phyloP scores from a whole-genome alignment of 2,329 filamentous ascomycete species.

The Microdochium bolleyi region DNA sequence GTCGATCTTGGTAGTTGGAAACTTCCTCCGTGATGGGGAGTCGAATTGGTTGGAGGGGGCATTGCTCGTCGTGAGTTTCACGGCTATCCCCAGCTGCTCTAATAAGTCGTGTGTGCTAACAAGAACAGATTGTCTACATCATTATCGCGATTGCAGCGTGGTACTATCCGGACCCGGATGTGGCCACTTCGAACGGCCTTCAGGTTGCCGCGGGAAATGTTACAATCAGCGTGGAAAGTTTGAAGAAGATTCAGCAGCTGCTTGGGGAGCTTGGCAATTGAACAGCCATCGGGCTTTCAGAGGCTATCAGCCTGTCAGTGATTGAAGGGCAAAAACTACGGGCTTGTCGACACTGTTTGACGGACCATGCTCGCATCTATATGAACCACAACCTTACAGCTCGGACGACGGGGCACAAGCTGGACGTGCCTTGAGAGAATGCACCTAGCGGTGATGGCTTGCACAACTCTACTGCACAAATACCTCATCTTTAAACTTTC shows the following conservation, averaged over 20 bases:
- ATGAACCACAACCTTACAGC: too few relatives aligned
- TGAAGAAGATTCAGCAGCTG: not conserved
- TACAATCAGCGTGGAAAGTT: not conserved
- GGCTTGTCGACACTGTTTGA: too few relatives aligned
- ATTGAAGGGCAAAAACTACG: too few relatives aligned
- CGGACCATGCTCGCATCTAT: too few relatives aligned
- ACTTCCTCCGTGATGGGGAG: slow-evolving; percentile 81
- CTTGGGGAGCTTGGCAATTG: not conserved
- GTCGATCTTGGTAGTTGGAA: slow-evolving; percentile 77
- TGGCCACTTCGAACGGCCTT: slow-evolving; percentile 3
- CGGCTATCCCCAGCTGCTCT: not conserved
- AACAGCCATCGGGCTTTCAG: too few relatives aligned
- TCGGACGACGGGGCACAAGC: too few relatives aligned
- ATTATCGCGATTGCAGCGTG: slow-evolving; percentile 51
- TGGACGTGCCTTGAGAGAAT: too few relatives aligned
- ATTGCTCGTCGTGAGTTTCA: slow-evolving; percentile 51
- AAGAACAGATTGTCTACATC: slow-evolving; percentile 42
- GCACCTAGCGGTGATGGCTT: too few relatives aligned
- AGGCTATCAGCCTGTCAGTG: too few relatives aligned
- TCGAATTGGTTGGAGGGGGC: slow-evolving; percentile 85
- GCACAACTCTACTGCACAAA: too few relatives aligned
- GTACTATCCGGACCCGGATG: slow-evolving; percentile 39
- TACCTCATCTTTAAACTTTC: too few relatives aligned
- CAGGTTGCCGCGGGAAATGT: not conserved
- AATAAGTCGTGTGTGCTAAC: not conserved